These are phyloP conservation scores for Podaxis rugospora DNA, from an alignment of 768 basidiomycete species.

Conservation along the genomic window DNA sequence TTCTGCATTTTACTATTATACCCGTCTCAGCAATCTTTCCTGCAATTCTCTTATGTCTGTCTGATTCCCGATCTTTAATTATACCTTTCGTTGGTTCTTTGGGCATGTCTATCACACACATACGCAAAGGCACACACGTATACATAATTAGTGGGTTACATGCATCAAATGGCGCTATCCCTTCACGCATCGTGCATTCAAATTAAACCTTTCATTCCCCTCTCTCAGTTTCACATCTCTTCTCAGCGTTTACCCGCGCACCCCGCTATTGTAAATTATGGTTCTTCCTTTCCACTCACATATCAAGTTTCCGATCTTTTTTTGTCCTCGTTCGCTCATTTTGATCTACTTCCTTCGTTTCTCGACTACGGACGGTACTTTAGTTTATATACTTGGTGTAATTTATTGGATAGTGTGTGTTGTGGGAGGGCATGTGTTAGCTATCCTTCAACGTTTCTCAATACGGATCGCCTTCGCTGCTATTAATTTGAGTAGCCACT, in stretches of 20 bases:
- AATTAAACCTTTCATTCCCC: background rate
- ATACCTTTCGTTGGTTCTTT: background rate
- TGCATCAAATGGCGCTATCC: background rate
- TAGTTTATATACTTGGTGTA: background rate
- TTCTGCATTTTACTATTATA: conserved; percentile 2
- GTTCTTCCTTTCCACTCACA: background rate
- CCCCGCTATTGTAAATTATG: background rate
- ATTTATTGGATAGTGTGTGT: background rate
- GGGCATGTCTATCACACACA: background rate
- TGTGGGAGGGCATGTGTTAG: background rate
- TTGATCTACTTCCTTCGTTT: background rate
- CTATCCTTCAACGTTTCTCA: background rate
- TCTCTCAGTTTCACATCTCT: background rate
- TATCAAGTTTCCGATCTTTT: background rate
- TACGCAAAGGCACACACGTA: background rate
- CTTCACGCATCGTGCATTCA: background rate
- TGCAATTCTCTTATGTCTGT: background rate
- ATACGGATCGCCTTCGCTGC: no score
- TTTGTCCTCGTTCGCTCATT: background rate
- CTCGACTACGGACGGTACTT: background rate
- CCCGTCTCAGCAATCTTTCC: background rate
- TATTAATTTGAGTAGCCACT: no score
- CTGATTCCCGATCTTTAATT: background rate
- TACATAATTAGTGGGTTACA: conserved; percentile 2
- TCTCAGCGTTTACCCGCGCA: background rate